Evolutionary conservation across 2,329 filamentous ascomycete species (phyloP).

Genomic region (Thermochaetoides dissita): DNA sequence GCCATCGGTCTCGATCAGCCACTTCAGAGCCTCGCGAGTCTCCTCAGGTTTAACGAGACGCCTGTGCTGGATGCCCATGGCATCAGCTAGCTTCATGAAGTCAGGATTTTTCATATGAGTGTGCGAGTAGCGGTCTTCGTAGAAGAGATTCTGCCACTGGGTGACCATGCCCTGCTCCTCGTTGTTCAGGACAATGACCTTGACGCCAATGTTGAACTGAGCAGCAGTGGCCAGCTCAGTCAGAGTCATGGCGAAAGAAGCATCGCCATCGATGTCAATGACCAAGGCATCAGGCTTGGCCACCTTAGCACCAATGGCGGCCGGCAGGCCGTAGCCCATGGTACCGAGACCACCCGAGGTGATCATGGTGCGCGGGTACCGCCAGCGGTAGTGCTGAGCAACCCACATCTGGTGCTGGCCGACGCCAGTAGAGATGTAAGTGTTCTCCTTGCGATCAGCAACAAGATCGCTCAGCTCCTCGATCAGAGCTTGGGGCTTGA

Average conservation of each 20-base stretch:
- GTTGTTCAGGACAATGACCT: conserved; percentile 90
- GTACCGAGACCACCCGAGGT: conserved; percentile 90
- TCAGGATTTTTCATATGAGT: conserved; percentile 94
- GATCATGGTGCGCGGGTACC: conserved; percentile 82
- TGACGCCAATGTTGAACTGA: conserved; percentile 93
- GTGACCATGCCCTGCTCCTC: conserved; percentile 98
- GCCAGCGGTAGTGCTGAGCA: conserved; percentile 93
- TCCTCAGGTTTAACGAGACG: conserved; percentile 63
- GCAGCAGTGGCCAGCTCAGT: conserved; percentile 86
- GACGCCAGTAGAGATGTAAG: conserved; percentile 84
- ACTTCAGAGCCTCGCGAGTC: conserved; percentile 63
- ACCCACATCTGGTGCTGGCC: conserved; percentile 99
- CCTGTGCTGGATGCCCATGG: conserved; percentile 73
- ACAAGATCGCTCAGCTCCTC: conserved; percentile 80
- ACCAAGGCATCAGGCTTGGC: conserved; percentile 63
- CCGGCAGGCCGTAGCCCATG: conserved; percentile 91
- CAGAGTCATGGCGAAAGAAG: conserved; percentile 98
- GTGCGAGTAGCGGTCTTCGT: conserved; percentile 82
- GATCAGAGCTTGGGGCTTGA: conserved; percentile 91
- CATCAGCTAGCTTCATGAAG: conserved; percentile 82
- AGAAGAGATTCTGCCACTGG: conserved; percentile 96
- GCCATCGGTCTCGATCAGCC: conserved; percentile 82
- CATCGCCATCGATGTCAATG: conserved; percentile 92
- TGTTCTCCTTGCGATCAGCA: conserved; percentile 63
- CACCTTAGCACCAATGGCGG: conserved; percentile 91